These are phyloP conservation scores for Tetrastigma voinierianum DNA, from an alignment of 164 flowering plant genomes.

Conservation along the genomic window DNA sequence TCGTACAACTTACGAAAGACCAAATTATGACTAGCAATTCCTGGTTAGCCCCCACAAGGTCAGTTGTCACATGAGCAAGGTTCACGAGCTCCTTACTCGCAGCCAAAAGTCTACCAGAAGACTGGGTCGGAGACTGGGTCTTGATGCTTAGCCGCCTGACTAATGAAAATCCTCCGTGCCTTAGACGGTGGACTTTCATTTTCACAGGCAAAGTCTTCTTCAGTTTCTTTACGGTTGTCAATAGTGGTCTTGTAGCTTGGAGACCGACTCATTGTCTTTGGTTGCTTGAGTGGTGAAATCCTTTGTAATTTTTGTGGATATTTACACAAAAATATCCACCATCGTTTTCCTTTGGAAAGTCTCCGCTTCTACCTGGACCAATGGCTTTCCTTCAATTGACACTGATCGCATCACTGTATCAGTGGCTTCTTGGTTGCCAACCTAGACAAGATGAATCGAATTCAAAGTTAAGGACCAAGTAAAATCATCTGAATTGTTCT, in stretches of 20 bases:
- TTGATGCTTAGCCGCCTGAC: constrained; percentile 25
- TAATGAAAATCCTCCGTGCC: constrained; percentile 34
- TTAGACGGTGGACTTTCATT: constrained; percentile 48
- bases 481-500: not conserved
- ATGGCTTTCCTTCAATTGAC: constrained; percentile 23
- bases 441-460: constrained; percentile 37
- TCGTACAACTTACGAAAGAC: no score
- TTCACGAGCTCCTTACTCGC: constrained; percentile 73
- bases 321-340: constrained; percentile 22
- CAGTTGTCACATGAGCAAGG: constrained; percentile 48
- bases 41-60: no score
- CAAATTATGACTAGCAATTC: no score
- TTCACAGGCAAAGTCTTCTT: constrained; percentile 27
- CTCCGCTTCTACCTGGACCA: constrained; percentile 7
- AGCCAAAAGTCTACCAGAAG: constrained; percentile 29
- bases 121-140: constrained; percentile 19
- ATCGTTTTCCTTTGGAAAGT: constrained; percentile 16
- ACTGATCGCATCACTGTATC: constrained; percentile 36
- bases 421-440: constrained; percentile 79
- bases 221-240: constrained; percentile 12
- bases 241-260: constrained; percentile 16
- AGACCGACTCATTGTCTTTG: constrained; percentile 13
- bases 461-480: not conserved
- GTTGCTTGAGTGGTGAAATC: constrained; percentile 37
- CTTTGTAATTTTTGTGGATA: constrained; percentile 34